These are phyloP conservation scores for Tetracladium maxilliforme DNA, from an alignment of 2,329 filamentous ascomycete genomes.

Conservation along the genomic window DNA sequence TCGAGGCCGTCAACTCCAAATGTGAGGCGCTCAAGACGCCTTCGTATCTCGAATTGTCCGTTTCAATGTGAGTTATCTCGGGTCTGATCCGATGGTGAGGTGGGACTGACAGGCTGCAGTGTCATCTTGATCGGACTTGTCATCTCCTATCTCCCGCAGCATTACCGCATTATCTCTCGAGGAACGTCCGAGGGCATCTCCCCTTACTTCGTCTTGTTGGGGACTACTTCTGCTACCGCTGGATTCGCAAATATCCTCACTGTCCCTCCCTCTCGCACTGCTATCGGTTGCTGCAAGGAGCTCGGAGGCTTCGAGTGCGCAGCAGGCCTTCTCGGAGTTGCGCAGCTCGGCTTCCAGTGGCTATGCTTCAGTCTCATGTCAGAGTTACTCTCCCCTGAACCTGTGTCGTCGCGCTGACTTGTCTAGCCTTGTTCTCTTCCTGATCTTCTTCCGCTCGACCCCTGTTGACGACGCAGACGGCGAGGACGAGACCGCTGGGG, in stretches of 20 bases:
- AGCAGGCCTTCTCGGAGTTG: constrained; percentile 74
- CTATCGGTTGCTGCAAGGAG: constrained; percentile 75
- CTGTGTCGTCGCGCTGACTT: background rate
- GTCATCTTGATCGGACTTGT: constrained; percentile 82
- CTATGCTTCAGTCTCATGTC: constrained; percentile 85
- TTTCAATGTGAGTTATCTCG: too few species aligned
- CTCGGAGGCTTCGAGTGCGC: constrained; percentile 72
- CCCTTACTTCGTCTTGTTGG: constrained; percentile 89
- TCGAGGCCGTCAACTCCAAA: too few species aligned
- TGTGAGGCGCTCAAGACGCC: too few species aligned
- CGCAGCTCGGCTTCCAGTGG: constrained; percentile 87
- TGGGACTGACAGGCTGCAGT: too few species aligned
- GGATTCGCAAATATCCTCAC: constrained; percentile 88
- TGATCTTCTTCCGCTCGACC: constrained; percentile 89
- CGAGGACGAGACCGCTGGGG: constrained; percentile 38
- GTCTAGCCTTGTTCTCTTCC: constrained; percentile 72
- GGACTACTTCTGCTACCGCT: constrained; percentile 75
- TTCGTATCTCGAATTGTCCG: too few species aligned
- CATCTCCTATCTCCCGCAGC: constrained; percentile 87
- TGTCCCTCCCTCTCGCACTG: constrained; percentile 66
- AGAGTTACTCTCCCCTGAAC: constrained; percentile 15
- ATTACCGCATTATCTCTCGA: constrained; percentile 76
- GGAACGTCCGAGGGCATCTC: constrained; percentile 88
- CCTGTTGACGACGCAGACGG: too few species aligned
- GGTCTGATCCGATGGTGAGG: too few species aligned